Percentiles rank a stretch among this genome's conserved stretches.
phyloP scores from a whole-genome alignment of 306 rosid species.

The Gillenia trifoliata region DNA sequence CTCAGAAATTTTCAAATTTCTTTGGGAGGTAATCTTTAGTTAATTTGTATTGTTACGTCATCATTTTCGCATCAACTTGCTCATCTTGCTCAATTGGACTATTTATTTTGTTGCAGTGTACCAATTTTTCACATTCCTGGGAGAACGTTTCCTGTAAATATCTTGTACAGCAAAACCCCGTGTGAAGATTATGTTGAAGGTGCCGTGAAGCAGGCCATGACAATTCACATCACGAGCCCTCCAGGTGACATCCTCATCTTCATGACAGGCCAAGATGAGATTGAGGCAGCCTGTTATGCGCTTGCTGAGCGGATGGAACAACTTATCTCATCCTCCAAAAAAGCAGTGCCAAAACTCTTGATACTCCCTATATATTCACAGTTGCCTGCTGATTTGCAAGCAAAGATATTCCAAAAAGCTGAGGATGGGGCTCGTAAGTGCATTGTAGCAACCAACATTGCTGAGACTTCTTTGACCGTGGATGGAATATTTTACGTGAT shows the following conservation, averaged over 20 bases:
- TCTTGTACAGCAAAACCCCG: conserved; percentile 82
- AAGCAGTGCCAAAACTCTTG: conserved; percentile 80
- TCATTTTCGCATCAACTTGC: conserved; percentile 5
- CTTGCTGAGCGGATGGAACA: conserved; percentile 94
- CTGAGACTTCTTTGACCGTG: conserved; percentile 94
- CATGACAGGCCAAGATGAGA: conserved; percentile 99
- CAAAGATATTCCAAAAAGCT: conserved; percentile 89
- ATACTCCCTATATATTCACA: conserved; percentile 97
- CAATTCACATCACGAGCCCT: conserved; percentile 95
- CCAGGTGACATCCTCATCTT: conserved; percentile 96
- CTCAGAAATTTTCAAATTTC: conserved; percentile 84
- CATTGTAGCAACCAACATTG: conserved; percentile 95
- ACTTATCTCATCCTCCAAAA: conserved; percentile 61
- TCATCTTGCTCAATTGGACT: conserved; percentile 13
- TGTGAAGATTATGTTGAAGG: conserved; percentile 96
- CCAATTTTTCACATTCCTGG: conserved; percentile 91
- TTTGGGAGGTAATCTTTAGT: conserved; percentile 78
- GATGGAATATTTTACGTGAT: conserved; percentile 94
- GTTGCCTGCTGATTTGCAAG: conserved; percentile 98
- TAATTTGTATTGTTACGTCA: background rate
- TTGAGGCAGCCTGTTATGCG: conserved; percentile 94
- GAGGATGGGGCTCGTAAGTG: conserved; percentile 98
- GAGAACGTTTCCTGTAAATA: conserved; percentile 93
- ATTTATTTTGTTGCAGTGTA: conserved; percentile 55
- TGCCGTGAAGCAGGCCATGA: conserved; percentile 98